Evolutionary conservation across 257 asterid species (phyloP), one percentile per base, ranked within the genome.

Genomic region (Handroanthus guayacan): DNA sequence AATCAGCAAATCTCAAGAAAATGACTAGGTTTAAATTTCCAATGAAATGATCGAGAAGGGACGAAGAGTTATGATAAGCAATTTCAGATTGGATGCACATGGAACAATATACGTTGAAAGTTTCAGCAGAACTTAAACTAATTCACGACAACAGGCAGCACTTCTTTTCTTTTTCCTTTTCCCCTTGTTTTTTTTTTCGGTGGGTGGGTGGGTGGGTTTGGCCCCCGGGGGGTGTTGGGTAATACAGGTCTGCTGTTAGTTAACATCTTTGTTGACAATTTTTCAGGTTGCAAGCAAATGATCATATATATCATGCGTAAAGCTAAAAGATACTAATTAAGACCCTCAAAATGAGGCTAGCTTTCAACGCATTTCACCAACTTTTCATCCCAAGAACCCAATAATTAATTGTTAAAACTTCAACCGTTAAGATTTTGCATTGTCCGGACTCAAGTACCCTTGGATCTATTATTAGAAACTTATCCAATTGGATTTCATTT

Each of bases 1-100:
- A 51, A 61, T 58, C n/a, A 79, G 77, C 14, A 67, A 48, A 67
- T 48, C 54, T 31, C 37, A 18, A 2, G 16, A 16, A 51, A 34
- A 68, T 12, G 57, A 17, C 8, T 69, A 41, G 10, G 43, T 39
- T 57, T 20, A 7, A 5, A 48, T 9, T 74, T 11, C 2, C 14
- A 1, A 17, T 2, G 17, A 56, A 67, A 16, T 5, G 3, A 57
- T 18, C 9, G 34, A 45, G 58, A 73, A 41, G 57, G 69, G 41
- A 17, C 47, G 58, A 48, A 38, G 31, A 57, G 14, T 58, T 76
- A 56, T 55, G 41, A 18, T 14, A 45, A 57, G 64, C 25, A 13
- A 75, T 37, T 12, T 66, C 57, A 31, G 68, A 54, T 36, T 43
- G 43, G 20, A 5, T 41, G 1, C 45, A 20, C 17, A 9, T 34